Base-by-base conservation (phyloP, 2,329 filamentous ascomycete genomes). In the Cercospora citrullina region DNA sequence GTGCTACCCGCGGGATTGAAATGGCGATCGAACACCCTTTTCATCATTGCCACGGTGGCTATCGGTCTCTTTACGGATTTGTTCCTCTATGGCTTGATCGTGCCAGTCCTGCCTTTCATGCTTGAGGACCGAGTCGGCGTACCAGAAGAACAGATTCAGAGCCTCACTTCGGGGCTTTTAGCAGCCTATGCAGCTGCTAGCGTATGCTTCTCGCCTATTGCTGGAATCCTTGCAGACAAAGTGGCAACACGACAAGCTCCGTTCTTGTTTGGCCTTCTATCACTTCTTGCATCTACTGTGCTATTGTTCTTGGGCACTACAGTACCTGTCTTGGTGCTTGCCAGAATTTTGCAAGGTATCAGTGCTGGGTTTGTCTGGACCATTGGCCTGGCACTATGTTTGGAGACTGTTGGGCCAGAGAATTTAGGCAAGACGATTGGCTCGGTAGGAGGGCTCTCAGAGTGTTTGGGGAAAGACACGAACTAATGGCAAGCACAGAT, bases 361-460 rank as follows among this genome's bases (percentile, higher is more conserved):
- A 86, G 84, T 65, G 85, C 82, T 6, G 86, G 85, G 0, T 81
- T 88, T 33, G 87, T 89, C 0, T 88, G 87, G 83, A 87, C 85
- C 0, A 84, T 87, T 9, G 85, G 87, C 0, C 77, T 89, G 10
- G 85, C 87, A 1, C 80, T 90, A 68, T 81, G 87, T 45, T 78
- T 87, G 5, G 87, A 89, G 73, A 87, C 87, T 0, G 87, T 89
- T 6, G 81, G 84, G 0, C 81, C 79, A 2, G 80, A 85, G 60
- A 85, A 87, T 58, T 75, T 90, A 42, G 88, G 87, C 2, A 88
- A 87, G 74, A 85, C 85, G 1, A 85, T 90, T 73, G 88, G 88
- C 14, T 84, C 84, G 57, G 82, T 86, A 71, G 75, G 79, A 2
- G 10, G 8, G 1, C 1, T 3, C 5, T 4, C 3, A 12, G 8